phyloP scores from a whole-genome alignment of 305 asterid species.

The Fraxinus floribunda region DNA sequence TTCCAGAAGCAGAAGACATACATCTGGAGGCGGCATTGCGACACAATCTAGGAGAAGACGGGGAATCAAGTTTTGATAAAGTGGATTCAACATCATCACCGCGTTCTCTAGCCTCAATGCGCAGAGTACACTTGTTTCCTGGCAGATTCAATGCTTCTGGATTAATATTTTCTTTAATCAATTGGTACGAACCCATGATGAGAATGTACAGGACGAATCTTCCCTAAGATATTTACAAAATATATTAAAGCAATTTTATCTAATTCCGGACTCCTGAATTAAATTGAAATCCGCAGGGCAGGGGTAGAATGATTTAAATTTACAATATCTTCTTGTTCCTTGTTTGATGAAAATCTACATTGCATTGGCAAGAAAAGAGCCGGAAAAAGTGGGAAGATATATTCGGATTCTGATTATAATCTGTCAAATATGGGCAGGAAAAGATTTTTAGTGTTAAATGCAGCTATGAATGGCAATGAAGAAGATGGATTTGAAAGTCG shows the following conservation, averaged over 20 bases:
- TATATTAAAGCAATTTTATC: background rate
- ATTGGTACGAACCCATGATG: constrained; percentile 20
- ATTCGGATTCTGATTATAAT: background rate
- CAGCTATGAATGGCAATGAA: background rate
- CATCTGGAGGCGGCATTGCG: constrained; percentile 13
- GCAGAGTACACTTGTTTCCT: constrained; percentile 1
- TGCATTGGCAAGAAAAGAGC: background rate
- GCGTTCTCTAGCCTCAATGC: background rate
- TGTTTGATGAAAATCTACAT: background rate
- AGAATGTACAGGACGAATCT: background rate
- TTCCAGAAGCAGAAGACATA: background rate
- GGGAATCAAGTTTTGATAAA: constrained; percentile 23
- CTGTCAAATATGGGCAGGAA: background rate
- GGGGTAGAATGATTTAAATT: background rate
- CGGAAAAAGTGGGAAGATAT: background rate
- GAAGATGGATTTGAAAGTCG: background rate
- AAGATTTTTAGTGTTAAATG: background rate
- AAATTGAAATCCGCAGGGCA: background rate
- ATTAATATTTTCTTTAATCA: constrained; percentile 19
- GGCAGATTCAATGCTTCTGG: constrained; percentile 22
- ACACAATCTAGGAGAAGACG: constrained; percentile 23
- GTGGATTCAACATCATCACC: constrained; percentile 29
- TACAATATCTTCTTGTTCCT: background rate
- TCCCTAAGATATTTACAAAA: background rate
- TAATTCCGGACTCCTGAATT: background rate